Conservation (phyloP, 2,329 filamentous ascomycete species). For the Dissoconium aciculare region DNA sequence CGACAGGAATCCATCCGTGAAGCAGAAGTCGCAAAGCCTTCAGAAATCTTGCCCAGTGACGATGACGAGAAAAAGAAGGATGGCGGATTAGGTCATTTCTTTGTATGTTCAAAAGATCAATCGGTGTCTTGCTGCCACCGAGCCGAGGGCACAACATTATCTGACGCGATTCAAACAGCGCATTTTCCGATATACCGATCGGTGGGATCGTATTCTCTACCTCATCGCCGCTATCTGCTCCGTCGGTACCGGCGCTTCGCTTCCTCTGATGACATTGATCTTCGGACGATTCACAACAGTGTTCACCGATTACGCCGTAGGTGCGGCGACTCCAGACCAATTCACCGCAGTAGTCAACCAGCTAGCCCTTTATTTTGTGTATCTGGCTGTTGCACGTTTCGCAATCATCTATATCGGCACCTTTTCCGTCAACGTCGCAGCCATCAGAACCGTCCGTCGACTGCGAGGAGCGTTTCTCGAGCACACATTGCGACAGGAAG, state of each 20-base stretch:
- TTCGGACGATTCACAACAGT: conserved; percentile 37
- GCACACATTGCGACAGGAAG: conserved; percentile 48
- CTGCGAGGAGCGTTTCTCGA: conserved; percentile 47
- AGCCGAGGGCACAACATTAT: too few species aligned
- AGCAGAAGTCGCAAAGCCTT: too few species aligned
- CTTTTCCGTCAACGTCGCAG: conserved; percentile 34
- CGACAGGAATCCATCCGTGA: too few species aligned
- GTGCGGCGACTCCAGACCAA: conserved; percentile 6
- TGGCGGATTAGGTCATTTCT: too few species aligned
- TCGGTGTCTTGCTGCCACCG: too few species aligned
- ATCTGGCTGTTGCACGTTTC: conserved; percentile 54
- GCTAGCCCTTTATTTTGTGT: conserved; percentile 51
- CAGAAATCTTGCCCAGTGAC: too few species aligned
- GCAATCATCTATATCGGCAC: conserved; percentile 42
- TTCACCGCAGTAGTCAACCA: conserved; percentile 14
- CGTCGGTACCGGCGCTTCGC: conserved; percentile 28
- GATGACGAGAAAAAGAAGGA: too few species aligned
- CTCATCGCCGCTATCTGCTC: conserved; percentile 21
- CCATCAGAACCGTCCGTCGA: conserved; percentile 37
- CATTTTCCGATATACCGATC: conserved; percentile 18
- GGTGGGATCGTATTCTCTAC: conserved; percentile 13
- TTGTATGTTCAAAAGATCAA: too few species aligned
- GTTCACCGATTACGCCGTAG: conserved; percentile 29
- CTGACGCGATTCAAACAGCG: too few species aligned
- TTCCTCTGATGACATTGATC: conserved; percentile 35